Base-by-base conservation (phyloP, 208 protist genomes). In the Wallacemonas sp. region DNA sequence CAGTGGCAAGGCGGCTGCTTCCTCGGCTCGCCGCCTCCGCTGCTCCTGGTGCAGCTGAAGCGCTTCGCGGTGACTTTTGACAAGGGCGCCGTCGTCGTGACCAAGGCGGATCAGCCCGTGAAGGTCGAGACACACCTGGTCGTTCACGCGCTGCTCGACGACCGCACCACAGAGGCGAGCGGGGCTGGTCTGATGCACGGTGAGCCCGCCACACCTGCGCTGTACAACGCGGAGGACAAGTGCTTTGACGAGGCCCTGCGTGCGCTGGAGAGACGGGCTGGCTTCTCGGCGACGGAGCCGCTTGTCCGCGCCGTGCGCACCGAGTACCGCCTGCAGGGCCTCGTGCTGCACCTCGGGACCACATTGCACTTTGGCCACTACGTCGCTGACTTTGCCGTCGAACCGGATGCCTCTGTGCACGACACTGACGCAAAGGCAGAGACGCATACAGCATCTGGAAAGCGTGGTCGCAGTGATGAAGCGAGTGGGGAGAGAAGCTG, bases 31-130 rank as follows among this genome's bases (percentile, higher is more conserved):
- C 74, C 72, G 0, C 86, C 89, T 16, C 74, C 75, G 0, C 12
- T 94, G 46, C 76, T 94, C 31, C 44, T 86, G 4, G 49, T 91
- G 25, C 89, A 94, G 59, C 66, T 94, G 33, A 94, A 94, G 70
- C 80, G 89, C 18, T 94, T 92, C 59, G 57, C 77, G 44, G 71
- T 72, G 46, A 25, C 67, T 3, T n/a, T 39, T 31, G 39, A 3
- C 1, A 64, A 50, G 1, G 69, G 65, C 25, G 57, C 23, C 25
- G 72, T 71, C 20, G n/a, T 41, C 38, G 52, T 81, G 8, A 77
- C 74, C 28, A 79, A 84, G 28, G 72, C 84, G 32, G 61, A 57
- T n/a, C 72, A 70, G 11, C 65, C 63, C 20, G 62, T 79, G 26
- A 29, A 67, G 18, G 54, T 81, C 25, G 69, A 77, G 57, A 52